Conservation (phyloP, 2,329 filamentous ascomycete genomes). For the Beauveria brongniartii region DNA sequence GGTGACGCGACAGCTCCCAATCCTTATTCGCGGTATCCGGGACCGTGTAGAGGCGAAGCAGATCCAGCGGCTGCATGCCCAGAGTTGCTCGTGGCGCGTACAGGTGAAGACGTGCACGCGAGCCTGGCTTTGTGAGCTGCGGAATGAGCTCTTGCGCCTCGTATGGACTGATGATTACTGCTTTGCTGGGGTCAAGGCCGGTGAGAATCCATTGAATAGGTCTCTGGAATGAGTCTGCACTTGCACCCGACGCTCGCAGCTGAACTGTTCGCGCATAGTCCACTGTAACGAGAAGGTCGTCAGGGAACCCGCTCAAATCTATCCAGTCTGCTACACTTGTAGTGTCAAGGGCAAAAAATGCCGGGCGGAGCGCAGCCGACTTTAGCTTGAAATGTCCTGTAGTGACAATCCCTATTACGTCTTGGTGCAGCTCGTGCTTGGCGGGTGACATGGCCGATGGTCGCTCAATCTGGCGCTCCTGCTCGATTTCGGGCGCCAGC, state of each 20-base stretch:
- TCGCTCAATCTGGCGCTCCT: slow-evolving; percentile 47
- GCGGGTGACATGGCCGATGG: slow-evolving; percentile 32
- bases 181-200: background rate
- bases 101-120: slow-evolving; percentile 35
- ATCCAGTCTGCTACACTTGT: background rate
- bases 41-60: background rate
- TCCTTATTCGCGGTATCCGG: background rate
- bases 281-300: background rate
- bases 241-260: background rate
- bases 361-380: background rate
- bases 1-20: background rate
- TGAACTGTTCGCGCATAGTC: background rate
- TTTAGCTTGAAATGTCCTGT: background rate
- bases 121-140: slow-evolving; percentile 22
- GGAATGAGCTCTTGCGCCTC: slow-evolving; percentile 47
- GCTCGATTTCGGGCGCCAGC: slow-evolving; percentile 54
- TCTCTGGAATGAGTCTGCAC: background rate
- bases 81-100: slow-evolving; percentile 25
- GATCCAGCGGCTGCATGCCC: background rate
- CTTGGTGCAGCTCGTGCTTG: slow-evolving; percentile 33
- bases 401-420: background rate
- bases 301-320: background rate
- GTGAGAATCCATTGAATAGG: slow-evolving; percentile 3
- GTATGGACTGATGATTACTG: slow-evolving; percentile 51
- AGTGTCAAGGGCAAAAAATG: background rate